These are phyloP conservation scores for Leucaena leucocephala DNA, from an alignment of 306 rosid genomes.

Conservation along the genomic window DNA sequence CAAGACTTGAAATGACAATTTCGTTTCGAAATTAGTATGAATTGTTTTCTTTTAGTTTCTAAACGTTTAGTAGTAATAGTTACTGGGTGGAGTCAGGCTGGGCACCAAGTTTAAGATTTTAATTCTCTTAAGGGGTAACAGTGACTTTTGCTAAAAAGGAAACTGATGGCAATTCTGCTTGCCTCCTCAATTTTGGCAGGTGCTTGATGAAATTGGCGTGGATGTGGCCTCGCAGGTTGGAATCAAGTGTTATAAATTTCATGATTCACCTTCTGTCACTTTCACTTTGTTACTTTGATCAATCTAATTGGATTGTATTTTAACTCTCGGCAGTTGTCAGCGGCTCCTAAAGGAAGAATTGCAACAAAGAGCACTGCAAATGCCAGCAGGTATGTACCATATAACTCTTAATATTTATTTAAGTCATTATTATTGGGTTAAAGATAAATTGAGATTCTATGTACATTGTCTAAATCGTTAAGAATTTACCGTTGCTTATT, in stretches of 20 bases:
- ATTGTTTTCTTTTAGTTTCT: constrained; percentile 27
- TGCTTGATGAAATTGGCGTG: constrained; percentile 95
- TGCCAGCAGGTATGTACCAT: constrained; percentile 67
- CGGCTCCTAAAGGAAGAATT: constrained; percentile 95
- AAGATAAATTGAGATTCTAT: not conserved
- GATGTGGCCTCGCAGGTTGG: constrained; percentile 95
- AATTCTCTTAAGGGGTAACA: constrained; percentile 2
- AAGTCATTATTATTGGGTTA: not conserved
- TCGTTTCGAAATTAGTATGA: constrained; percentile 6
- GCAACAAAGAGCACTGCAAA: constrained; percentile 68
- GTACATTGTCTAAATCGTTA: not conserved
- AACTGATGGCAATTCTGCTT: not conserved
- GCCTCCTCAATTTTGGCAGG: constrained; percentile 54
- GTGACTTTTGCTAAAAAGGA: constrained; percentile 27
- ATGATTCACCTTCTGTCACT: constrained; percentile 16
- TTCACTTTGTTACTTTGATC: constrained; percentile 15
- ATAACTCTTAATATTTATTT: not conserved
- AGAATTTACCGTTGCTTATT: constrained; percentile 10
- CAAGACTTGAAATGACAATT: constrained; percentile 19
- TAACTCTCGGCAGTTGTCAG: constrained; percentile 68
- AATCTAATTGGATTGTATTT: constrained; percentile 47
- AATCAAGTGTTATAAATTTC: constrained; percentile 30
- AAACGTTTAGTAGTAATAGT: constrained; percentile 32
- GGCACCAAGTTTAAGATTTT: constrained; percentile 12
- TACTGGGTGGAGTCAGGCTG: constrained; percentile 11